These are phyloP conservation scores for Zalaria sp. DNA, from an alignment of 2,329 filamentous ascomycete genomes.

Conservation along the genomic window DNA sequence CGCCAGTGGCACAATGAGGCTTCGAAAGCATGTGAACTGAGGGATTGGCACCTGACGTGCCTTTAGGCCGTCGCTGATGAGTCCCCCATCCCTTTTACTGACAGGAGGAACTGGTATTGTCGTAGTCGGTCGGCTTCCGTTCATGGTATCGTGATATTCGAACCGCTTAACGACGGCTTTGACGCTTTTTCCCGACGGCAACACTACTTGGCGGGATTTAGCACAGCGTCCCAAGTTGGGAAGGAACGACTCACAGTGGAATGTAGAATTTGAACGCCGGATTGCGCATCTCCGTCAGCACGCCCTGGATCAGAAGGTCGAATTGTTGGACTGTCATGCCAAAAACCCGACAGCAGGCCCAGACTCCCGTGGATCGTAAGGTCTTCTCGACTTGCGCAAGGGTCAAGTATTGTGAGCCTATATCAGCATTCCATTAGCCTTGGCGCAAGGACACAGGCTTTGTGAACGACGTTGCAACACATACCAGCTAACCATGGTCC, in stretches of 20 bases:
- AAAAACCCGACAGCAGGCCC: slow-evolving; percentile 3
- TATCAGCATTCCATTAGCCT: background rate
- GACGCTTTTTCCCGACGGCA: too few species aligned
- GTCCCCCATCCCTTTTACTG: too few species aligned
- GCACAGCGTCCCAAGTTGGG: too few species aligned
- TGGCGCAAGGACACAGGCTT: background rate
- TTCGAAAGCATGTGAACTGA: too few species aligned
- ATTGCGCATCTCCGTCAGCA: slow-evolving; percentile 4
- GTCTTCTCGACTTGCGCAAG: slow-evolving; percentile 1
- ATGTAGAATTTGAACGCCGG: slow-evolving; percentile 5
- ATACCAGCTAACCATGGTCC: slow-evolving; percentile 5
- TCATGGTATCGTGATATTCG: too few species aligned
- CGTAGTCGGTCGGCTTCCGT: too few species aligned
- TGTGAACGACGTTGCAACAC: background rate
- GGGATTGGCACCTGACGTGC: too few species aligned
- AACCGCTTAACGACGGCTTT: too few species aligned
- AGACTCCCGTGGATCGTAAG: slow-evolving; percentile 6
- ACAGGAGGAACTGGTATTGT: too few species aligned
- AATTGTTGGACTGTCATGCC: slow-evolving; percentile 5
- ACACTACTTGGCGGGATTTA: too few species aligned
- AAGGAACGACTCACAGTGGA: slow-evolving; percentile 3
- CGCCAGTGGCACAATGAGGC: too few species aligned
- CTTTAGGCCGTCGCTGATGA: too few species aligned
- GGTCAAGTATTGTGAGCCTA: background rate
- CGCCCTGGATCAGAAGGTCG: slow-evolving; percentile 1